A percentile compares a stretch with the other conserved stretches of the same genome.
These are phyloP conservation scores for Arachnopeziza araneosa DNA, from an alignment of 2,329 filamentous ascomycete genomes.

Conservation along the genomic window DNA sequence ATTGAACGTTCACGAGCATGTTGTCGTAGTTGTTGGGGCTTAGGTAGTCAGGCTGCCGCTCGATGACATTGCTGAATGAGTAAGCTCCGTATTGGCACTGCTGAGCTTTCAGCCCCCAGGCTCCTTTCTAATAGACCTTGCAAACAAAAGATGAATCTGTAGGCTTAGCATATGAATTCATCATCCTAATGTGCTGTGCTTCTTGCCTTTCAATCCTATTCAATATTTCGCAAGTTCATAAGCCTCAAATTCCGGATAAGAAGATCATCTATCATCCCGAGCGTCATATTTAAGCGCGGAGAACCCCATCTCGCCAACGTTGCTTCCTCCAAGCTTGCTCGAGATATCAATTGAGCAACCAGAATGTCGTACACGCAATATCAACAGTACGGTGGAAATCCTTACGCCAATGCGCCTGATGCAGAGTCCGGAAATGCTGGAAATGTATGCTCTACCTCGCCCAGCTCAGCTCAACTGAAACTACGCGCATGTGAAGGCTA, in stretches of 20 bases:
- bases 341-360: constrained; percentile 31
- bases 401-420: constrained; percentile 51
- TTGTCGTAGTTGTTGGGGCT: too few species aligned
- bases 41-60: too few species aligned
- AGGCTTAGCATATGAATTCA: background rate
- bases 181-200: background rate
- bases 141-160: background rate
- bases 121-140: background rate
- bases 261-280: background rate
- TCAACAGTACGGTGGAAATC: constrained; percentile 48
- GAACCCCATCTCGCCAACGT: background rate
- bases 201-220: too few species aligned
- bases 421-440: constrained; percentile 29
- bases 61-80: background rate
- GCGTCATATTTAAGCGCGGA: constrained; percentile 6
- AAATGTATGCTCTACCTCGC: background rate
- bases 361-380: constrained; percentile 59
- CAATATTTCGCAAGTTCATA: too few species aligned
- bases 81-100: background rate
- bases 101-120: background rate
- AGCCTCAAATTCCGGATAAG: background rate
- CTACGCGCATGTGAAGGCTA: background rate
- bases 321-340: background rate
- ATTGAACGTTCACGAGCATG: background rate
- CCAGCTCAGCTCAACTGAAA: background rate